A percentile compares a stretch with the other conserved stretches of the same genome.
These are phyloP conservation scores for Fusarium sp. DNA, from an alignment of 2,329 filamentous ascomycete species.

Conservation along the genomic window DNA sequence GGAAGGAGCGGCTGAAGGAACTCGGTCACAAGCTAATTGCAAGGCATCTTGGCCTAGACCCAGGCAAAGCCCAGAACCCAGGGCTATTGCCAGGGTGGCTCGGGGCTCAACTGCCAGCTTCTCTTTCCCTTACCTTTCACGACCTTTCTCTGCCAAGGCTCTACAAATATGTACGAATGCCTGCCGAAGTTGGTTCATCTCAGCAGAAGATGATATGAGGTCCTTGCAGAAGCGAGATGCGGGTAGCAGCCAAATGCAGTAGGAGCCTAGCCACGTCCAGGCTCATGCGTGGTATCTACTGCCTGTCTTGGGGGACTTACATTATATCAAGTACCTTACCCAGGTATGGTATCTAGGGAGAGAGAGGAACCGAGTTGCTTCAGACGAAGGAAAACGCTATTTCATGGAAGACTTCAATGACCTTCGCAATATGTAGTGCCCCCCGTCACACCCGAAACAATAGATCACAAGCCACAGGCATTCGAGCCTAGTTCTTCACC, in stretches of 20 bases:
- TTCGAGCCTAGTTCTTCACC: neutral
- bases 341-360: neutral
- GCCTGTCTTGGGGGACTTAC: neutral
- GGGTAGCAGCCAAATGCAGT: neutral
- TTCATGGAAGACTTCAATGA: neutral
- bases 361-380: neutral
- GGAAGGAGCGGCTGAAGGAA: conserved; percentile 25
- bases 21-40: conserved; percentile 18
- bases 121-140: neutral
- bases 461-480: conserved; percentile 33
- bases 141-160: neutral
- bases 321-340: neutral
- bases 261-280: conserved; percentile 10
- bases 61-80: neutral
- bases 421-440: conserved; percentile 6
- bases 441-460: conserved; percentile 38
- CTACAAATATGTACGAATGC: neutral
- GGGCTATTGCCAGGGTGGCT: neutral
- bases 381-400: neutral
- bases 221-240: neutral
- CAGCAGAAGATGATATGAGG: neutral
- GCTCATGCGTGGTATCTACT: neutral
- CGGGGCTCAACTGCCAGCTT: neutral
- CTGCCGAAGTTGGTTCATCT: neutral
- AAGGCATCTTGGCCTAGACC: conserved; percentile 7